Evolutionary conservation across 78 protist species (phyloP).

Genomic region (Dictyostelium firmibasis): DNA sequence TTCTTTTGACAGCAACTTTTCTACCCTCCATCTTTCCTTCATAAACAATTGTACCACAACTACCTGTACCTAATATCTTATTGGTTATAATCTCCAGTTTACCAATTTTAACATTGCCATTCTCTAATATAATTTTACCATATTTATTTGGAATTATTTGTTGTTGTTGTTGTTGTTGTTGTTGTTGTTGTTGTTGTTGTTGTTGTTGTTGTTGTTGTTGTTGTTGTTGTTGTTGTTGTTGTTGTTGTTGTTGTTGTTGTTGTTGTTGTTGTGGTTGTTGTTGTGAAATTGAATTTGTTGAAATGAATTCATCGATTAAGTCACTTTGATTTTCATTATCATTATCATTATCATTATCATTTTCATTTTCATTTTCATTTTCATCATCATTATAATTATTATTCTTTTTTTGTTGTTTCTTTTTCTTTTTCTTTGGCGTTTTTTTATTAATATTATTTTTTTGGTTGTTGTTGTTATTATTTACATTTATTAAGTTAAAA

Average conservation of each 20-base stretch:
- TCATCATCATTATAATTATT: not conserved
- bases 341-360: not conserved
- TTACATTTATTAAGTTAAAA: not conserved
- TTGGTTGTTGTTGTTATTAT: not conserved
- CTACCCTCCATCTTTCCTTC: constrained; percentile 86
- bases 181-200: constrained; percentile 19
- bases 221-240: not conserved
- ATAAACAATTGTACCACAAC: constrained; percentile 91
- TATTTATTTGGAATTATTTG: not conserved
- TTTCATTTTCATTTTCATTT: not conserved
- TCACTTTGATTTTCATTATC: not conserved
- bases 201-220: constrained; percentile 16
- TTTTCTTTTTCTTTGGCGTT: constrained; percentile 14
- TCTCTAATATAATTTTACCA: constrained; percentile 36
- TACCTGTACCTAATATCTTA: constrained; percentile 84
- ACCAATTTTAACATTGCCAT: constrained; percentile 64
- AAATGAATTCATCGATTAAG: not conserved
- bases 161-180: constrained; percentile 11
- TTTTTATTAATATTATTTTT: not conserved
- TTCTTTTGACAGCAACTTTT: constrained; percentile 89
- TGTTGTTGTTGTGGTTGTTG: constrained; percentile 13
- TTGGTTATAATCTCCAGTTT: constrained; percentile 11
- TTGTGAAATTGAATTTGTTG: not conserved
- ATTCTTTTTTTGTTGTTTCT: not conserved
- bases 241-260: not conserved